Evolutionary conservation across 176 grass and related monocot genomes (phyloP).

Genomic region (Poa pratensis): DNA sequence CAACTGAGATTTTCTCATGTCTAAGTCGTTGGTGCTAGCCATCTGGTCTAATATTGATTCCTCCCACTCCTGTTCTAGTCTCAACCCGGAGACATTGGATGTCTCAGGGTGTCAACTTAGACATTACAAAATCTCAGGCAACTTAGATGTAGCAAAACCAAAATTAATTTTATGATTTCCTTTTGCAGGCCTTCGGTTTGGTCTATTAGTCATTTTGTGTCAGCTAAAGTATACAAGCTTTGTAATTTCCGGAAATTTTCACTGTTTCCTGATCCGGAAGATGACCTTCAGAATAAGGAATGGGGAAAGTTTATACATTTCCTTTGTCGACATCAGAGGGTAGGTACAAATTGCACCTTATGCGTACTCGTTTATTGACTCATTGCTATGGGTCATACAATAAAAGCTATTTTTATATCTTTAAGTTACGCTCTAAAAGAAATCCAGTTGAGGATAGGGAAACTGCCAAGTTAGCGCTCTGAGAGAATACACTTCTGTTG

Average conservation of each 20-base stretch:
- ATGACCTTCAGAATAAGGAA: constrained; percentile 53
- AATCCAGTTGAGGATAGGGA: not conserved
- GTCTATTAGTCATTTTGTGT: constrained; percentile 51
- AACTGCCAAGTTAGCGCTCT: not conserved
- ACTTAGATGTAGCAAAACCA: not conserved
- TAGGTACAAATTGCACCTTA: constrained; percentile 31
- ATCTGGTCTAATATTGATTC: not conserved
- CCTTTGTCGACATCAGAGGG: constrained; percentile 53
- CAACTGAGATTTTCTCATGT: constrained; percentile 8
- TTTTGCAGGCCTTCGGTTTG: constrained; percentile 55
- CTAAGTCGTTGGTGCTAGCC: not conserved
- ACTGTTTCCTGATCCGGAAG: constrained; percentile 64
- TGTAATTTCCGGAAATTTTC: constrained; percentile 47
- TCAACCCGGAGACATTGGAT: not conserved
- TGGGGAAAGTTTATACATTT: constrained; percentile 61
- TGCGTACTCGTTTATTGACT: constrained; percentile 16
- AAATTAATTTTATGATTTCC: constrained; percentile 28
- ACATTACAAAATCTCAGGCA: not conserved
- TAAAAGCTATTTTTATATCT: constrained; percentile 8
- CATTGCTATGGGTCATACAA: constrained; percentile 9
- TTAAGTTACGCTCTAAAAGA: constrained; percentile 5
- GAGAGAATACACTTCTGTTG: not conserved
- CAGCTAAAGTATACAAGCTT: constrained; percentile 33
- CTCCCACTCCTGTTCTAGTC: not conserved
- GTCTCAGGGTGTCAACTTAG: not conserved